phyloP scores from a whole-genome alignment of 768 basidiomycete genomes.

The Tylopilus subfusipes region DNA sequence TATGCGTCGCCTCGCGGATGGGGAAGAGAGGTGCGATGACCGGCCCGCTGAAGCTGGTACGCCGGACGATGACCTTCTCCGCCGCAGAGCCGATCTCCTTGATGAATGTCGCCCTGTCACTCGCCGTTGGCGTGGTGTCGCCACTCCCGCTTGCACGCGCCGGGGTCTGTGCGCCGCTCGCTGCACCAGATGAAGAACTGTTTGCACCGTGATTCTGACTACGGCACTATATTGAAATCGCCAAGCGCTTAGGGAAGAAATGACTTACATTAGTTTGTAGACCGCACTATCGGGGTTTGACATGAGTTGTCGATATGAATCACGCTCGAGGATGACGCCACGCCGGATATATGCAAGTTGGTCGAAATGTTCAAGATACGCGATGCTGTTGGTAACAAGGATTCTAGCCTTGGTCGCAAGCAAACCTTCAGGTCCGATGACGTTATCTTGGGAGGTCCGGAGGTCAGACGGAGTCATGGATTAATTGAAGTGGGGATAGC shows the following conservation, averaged over 20 bases:
- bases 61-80: slow-evolving; percentile 54
- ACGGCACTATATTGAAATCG: not conserved
- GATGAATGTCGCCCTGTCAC: slow-evolving; percentile 18
- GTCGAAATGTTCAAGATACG: slow-evolving; percentile 79
- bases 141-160: slow-evolving; percentile 32
- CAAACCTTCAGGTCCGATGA: slow-evolving; percentile 82
- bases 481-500: not conserved
- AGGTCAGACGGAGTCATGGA: not conserved
- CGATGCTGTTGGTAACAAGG: slow-evolving; percentile 82
- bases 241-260: not conserved
- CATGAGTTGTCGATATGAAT: slow-evolving; percentile 60
- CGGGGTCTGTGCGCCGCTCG: slow-evolving; percentile 50
- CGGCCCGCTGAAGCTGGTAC: slow-evolving; percentile 58
- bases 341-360: slow-evolving; percentile 70
- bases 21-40: slow-evolving; percentile 42
- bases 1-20: slow-evolving; percentile 37
- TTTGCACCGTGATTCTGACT: slow-evolving; percentile 48
- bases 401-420: slow-evolving; percentile 81
- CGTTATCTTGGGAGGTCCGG: slow-evolving; percentile 51
- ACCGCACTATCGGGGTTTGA: slow-evolving; percentile 61
- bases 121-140: slow-evolving; percentile 17
- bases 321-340: slow-evolving; percentile 78
- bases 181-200: slow-evolving; percentile 36
- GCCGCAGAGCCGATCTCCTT: slow-evolving; percentile 34
- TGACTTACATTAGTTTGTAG: slow-evolving; percentile 68